Conservation (phyloP, 768 basidiomycete species). For the Boletus vinaceobasis region DNA sequence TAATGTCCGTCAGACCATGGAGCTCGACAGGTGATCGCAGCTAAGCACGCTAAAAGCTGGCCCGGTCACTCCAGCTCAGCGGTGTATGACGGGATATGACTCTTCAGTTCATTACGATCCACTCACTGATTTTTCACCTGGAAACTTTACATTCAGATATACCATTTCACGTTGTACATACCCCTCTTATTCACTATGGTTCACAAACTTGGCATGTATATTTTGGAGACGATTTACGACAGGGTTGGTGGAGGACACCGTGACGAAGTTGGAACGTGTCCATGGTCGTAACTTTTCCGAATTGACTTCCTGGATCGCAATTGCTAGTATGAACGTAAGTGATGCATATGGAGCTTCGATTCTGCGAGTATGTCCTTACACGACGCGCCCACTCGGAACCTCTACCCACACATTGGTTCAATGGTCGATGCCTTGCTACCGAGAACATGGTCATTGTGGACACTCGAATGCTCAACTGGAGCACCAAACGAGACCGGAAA, state of each 20-base stretch:
- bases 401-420: background rate
- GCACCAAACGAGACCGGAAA: too few species aligned
- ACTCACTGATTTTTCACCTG: background rate
- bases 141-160: background rate
- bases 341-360: background rate
- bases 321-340: background rate
- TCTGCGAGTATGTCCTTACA: background rate
- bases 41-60: background rate
- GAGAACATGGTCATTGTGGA: background rate
- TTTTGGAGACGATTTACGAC: background rate
- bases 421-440: background rate
- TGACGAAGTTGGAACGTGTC: background rate
- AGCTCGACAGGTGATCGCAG: background rate
- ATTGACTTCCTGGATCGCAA: background rate
- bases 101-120: background rate
- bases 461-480: background rate
- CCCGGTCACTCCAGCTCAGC: background rate
- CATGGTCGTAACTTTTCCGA: background rate
- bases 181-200: background rate
- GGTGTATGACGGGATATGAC: background rate
- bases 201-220: background rate
- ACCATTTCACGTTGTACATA: slow-evolving; percentile 20
- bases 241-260: background rate
- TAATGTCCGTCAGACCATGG: slow-evolving; percentile 5
- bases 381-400: background rate